Conservation (phyloP, 2,329 filamentous ascomycete species). For the Sporothrix pseudoabietina region DNA sequence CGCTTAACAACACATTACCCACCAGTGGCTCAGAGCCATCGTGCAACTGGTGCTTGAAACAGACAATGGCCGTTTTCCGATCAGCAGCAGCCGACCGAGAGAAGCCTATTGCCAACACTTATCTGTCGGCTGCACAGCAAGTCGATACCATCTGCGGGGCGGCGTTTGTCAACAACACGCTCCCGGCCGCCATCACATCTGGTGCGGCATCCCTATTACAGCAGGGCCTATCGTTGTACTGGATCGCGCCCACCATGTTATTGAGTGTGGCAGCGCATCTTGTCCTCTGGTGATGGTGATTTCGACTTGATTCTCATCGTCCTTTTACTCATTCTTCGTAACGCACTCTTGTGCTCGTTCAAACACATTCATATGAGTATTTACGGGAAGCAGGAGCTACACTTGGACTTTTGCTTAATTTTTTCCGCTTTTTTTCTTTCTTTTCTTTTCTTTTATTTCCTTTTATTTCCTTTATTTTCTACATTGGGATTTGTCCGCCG, state of each 20-base stretch:
- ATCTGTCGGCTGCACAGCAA: conserved; percentile 69
- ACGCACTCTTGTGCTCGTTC: not conserved
- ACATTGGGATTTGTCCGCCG: conserved; percentile 14
- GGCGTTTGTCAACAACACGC: conserved; percentile 59
- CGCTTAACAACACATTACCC: conserved; percentile 73
- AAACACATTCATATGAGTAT: not conserved
- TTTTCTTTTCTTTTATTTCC: not conserved
- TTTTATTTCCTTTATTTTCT: not conserved
- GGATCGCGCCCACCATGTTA: conserved; percentile 21
- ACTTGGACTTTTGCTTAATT: not conserved
- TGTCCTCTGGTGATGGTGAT: not conserved
- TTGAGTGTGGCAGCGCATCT: conserved; percentile 23
- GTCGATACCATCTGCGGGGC: conserved; percentile 68
- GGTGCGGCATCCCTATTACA: conserved; percentile 30
- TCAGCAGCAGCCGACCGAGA: conserved; percentile 65
- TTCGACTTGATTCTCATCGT: not conserved
- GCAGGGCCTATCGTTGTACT: not conserved
- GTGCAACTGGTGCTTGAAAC: conserved; percentile 74
- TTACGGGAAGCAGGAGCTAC: conserved; percentile 7
- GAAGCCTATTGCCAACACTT: conserved; percentile 69
- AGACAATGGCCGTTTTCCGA: conserved; percentile 82
- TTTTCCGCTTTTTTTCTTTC: not conserved
- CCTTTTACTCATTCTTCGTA: not conserved
- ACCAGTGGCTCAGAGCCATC: conserved; percentile 63
- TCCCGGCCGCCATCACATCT: conserved; percentile 46